These are phyloP conservation scores for Chloranthus sessilifolius DNA, from an alignment of 164 flowering plant genomes.

Conservation along the genomic window DNA sequence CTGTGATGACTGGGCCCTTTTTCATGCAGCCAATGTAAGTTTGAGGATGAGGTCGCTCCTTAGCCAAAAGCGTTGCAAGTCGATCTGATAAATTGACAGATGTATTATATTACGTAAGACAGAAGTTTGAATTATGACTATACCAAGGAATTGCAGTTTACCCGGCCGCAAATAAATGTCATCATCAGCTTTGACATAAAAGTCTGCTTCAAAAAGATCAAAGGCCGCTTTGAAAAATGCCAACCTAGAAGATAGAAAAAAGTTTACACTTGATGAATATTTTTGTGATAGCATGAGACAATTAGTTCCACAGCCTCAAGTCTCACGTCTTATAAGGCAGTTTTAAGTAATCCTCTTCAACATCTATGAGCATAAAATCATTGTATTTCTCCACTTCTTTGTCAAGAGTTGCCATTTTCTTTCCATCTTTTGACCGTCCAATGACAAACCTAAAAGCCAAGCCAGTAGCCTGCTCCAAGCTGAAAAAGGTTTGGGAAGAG, in stretches of 20 bases:
- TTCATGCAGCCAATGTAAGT: slow-evolving; percentile 89
- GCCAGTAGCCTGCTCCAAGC: slow-evolving; percentile 68
- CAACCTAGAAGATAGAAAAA: slow-evolving; percentile 34
- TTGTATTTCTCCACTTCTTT: slow-evolving; percentile 55
- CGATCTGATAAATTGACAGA: slow-evolving; percentile 41
- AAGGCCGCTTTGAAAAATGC: slow-evolving; percentile 75
- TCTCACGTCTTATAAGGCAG: slow-evolving; percentile 61
- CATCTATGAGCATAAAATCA: slow-evolving; percentile 59
- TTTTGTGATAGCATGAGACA: neutral
- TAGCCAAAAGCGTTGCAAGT: slow-evolving; percentile 63
- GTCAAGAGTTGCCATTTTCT: slow-evolving; percentile 40
- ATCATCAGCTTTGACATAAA: slow-evolving; percentile 75
- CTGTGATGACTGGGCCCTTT: slow-evolving; percentile 70
- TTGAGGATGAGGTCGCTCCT: slow-evolving; percentile 47
- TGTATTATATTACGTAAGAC: neutral
- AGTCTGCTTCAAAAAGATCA: slow-evolving; percentile 62
- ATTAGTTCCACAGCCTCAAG: slow-evolving; percentile 4
- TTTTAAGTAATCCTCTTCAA: slow-evolving; percentile 43
- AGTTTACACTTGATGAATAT: neutral
- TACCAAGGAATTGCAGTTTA: slow-evolving; percentile 3
- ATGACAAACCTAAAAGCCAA: slow-evolving; percentile 62
- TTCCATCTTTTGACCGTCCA: slow-evolving; percentile 42
- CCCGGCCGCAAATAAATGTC: slow-evolving; percentile 71
- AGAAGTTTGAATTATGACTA: neutral
- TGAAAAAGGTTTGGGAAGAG: slow-evolving; percentile 16